Percentiles rank a stretch among this genome's conserved stretches.
phyloP scores from a whole-genome alignment of 352 stramenopile genomes.

The Pythium sukuiense region DNA sequence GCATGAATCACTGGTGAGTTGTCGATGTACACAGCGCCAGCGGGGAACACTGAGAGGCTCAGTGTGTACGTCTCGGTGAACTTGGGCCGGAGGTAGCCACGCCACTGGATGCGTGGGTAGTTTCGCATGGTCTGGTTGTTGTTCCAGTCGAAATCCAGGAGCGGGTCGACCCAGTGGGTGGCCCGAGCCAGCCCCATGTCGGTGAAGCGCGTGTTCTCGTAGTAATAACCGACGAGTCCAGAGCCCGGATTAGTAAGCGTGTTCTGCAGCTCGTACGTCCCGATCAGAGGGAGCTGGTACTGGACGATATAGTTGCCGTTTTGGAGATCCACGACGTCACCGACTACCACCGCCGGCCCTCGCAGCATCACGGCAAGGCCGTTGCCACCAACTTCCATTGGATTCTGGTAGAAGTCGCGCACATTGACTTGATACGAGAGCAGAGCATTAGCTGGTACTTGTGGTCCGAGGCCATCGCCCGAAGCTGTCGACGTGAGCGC shows the following conservation, averaged over 20 bases:
- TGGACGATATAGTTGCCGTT: conserved; percentile 22
- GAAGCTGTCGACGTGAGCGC: conserved; percentile 20
- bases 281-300: conserved; percentile 15
- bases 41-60: conserved; percentile 9
- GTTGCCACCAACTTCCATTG: conserved; percentile 17
- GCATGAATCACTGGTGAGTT: conserved; percentile 21
- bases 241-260: conserved; percentile 23
- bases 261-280: conserved; percentile 21
- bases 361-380: conserved; percentile 16
- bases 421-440: conserved; percentile 14
- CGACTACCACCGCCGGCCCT: conserved; percentile 11
- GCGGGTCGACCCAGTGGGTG: conserved; percentile 21
- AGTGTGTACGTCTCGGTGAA: conserved; percentile 25
- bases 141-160: conserved; percentile 27
- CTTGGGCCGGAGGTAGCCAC: conserved; percentile 21
- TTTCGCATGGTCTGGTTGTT: conserved; percentile 28
- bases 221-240: conserved; percentile 27
- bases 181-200: neutral
- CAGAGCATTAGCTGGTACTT: conserved; percentile 1
- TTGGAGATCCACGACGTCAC: conserved; percentile 18
- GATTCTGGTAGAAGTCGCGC: conserved; percentile 23
- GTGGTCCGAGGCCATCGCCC: conserved; percentile 20
- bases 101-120: conserved; percentile 31
- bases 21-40: conserved; percentile 29
- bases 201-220: conserved; percentile 20